Evolutionary conservation across 306 rosid species (phyloP), one percentile per base, ranked within the genome.

Genomic region (Datisca glomerata): DNA sequence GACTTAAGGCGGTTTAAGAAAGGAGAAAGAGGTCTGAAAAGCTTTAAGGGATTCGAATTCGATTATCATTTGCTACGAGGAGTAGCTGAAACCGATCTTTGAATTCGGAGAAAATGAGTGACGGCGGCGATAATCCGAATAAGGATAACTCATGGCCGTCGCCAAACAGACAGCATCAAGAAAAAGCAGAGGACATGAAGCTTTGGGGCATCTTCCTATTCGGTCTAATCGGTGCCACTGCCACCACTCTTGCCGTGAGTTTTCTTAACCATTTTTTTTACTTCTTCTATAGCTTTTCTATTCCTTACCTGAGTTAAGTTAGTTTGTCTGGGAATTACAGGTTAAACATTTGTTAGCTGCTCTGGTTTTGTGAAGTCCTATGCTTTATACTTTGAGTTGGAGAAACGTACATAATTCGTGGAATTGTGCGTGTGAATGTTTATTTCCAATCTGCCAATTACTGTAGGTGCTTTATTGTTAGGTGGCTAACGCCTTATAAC

Each of bases 151-250:
- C 56, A 14, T 58, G 65, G 70, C 37, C 41, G 37, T 43, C 69
- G 25, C 49, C 64, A 17, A 64, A 41, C 56, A 47, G 46, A 15
- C 56, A 63, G 12, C 27, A 61, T 42, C 65, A 56, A 53, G 61
- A 43, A 14, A 66, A 80, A 50, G 63, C 16, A 21, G 57, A 69
- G 41, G 83, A 64, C 51, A 14, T 45, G 43, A 80, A 67, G 69
- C 61, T 84, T 25, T 75, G 92, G 92, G 98, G 94, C 9, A 63
- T 76, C 64, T 31, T 91, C 10, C 66, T 84, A 53, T 80, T 84
- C 61, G 92, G 92, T 3, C 22, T 91, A 15, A 78, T 91, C 49
- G 95, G 92, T 47, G 98, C 96, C 74, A 70, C 96, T 43, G 85
- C 65, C 61, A 71, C 92, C 27, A 91, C 98, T 41, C 60, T 78